Conservation (phyloP, 768 basidiomycete genomes). For the Cystobasidium ongulense region DNA sequence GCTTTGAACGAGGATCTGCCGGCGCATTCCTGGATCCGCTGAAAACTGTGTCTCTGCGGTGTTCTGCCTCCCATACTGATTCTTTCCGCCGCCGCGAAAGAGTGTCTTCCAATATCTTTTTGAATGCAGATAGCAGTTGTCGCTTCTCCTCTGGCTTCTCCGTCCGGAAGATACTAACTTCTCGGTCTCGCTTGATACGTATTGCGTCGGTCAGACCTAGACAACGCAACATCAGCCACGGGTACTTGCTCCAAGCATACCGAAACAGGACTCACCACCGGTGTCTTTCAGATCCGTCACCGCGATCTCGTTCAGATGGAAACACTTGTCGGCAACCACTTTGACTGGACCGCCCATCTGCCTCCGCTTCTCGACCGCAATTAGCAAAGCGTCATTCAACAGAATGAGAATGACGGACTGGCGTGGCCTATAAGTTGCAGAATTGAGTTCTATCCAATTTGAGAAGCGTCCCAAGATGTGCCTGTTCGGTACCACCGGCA, state of each 20-base stretch:
- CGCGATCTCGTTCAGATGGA: constrained; percentile 85
- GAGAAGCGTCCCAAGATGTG: constrained; percentile 83
- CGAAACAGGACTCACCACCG: constrained; percentile 55
- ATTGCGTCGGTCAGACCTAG: constrained; percentile 80
- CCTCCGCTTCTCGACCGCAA: constrained; percentile 64
- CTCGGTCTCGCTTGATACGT: constrained; percentile 86
- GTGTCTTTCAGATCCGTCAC: constrained; percentile 95
- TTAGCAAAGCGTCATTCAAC: constrained; percentile 80
- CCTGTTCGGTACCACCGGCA: constrained; percentile 79
- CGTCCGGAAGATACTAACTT: constrained; percentile 86
- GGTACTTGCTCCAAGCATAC: not conserved
- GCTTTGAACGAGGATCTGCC: not conserved
- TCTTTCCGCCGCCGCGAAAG: constrained; percentile 81
- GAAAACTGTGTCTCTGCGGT: constrained; percentile 49
- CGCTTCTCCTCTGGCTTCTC: constrained; percentile 78
- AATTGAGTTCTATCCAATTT: constrained; percentile 71
- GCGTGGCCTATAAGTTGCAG: constrained; percentile 88
- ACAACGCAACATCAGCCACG: constrained; percentile 38
- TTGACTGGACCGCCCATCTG: constrained; percentile 59
- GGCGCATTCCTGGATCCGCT: not conserved
- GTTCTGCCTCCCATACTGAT: constrained; percentile 58
- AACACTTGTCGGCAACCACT: constrained; percentile 85
- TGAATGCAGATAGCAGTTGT: constrained; percentile 69
- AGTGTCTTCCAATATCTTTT: constrained; percentile 86
- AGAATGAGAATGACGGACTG: constrained; percentile 81